Conservation (phyloP, 106 monocot species). For the Allium cepa region DNA sequence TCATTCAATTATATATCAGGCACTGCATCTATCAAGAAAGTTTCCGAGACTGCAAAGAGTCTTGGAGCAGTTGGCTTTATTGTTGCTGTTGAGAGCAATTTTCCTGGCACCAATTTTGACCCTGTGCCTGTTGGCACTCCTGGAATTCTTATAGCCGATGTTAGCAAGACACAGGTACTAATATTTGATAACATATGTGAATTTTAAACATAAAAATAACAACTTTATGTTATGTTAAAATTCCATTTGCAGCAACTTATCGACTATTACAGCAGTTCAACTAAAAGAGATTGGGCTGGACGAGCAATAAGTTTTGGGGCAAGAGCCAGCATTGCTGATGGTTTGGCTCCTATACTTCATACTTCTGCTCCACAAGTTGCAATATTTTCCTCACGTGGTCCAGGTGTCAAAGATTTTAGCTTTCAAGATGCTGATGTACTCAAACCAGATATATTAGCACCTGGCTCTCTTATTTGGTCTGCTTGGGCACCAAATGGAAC, state of each 20-base stretch:
- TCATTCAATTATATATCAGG: slow-evolving; percentile 94
- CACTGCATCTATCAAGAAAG: slow-evolving; percentile 87
- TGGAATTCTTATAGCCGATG: slow-evolving; percentile 80
- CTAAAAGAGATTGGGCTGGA: slow-evolving; percentile 88
- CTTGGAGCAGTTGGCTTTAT: slow-evolving; percentile 94
- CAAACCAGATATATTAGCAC: slow-evolving; percentile 94
- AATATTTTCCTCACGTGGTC: slow-evolving; percentile 88
- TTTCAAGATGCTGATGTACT: slow-evolving; percentile 98
- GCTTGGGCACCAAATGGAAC: slow-evolving; percentile 99
- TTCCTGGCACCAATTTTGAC: slow-evolving; percentile 86
- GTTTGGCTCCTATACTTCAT: slow-evolving; percentile 75
- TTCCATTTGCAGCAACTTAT: slow-evolving; percentile 55
- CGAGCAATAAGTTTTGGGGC: slow-evolving; percentile 54
- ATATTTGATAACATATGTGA: background rate
- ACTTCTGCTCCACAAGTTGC: slow-evolving; percentile 95
- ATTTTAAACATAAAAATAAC: slow-evolving; percentile 1
- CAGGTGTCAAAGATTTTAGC: slow-evolving; percentile 94
- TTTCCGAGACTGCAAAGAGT: slow-evolving; percentile 71
- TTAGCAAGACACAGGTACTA: slow-evolving; percentile 56
- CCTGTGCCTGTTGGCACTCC: slow-evolving; percentile 74
- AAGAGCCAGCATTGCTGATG: slow-evolving; percentile 72
- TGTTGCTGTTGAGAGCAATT: slow-evolving; percentile 80
- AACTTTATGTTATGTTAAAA: slow-evolving; percentile 1
- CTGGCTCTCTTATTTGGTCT: slow-evolving; percentile 96
- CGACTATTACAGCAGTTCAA: slow-evolving; percentile 75